Base-by-base conservation (phyloP, 352 stramenopile genomes). In the Phytophthora parvispora region DNA sequence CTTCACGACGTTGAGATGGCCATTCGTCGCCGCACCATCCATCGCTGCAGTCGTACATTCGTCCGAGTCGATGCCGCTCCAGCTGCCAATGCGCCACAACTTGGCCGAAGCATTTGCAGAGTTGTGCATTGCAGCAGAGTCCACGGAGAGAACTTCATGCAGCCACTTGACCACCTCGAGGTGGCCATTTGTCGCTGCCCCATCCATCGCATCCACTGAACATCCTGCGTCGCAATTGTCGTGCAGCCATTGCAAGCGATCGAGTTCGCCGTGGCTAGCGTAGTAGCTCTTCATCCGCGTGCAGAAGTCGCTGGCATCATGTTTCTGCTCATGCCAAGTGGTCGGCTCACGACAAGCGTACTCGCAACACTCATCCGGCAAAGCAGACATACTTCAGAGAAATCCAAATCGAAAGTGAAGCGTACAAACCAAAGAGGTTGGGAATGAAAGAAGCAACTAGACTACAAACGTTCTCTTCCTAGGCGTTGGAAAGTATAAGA, bases 1-100 rank as follows among this genome's bases (percentile, higher is more conserved):
- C 49, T 69, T 69, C 7, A 74, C 43, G 20, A 69, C 53, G 9
- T 52, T 20, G 1, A 74, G 45, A 52, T 74, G 66, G 3, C 60
- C 66, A 31, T 74, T 69, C 22, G 36, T 60, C 7, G 66, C 59
- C n/a, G 66, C 66, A 6, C 60, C 52, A 34, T 69, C 60, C 45
- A 69, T 61, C 1, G 66, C 67, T n/a, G 53, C 60, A 6, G 60
- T 69, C 1, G 60, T 61, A 42, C 24, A 52, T 4, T 52, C 31
- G 1, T 6, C 5, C 6, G n/a, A 48, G 6, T 27, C 9, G n/a
- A 0, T n/a, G 15, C 40, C n/a, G 40, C 16, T 18, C 36, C 13
- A 48, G 40, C 0, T 7, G 6, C 40, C 28, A 8, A 38, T 58
- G 25, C 6, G 24, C 34, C 24, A 65, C 18, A 34, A 22, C 9